These are phyloP conservation scores for Tilletia indica DNA, from an alignment of 1,284 basidiomycete genomes.

Conservation along the genomic window DNA sequence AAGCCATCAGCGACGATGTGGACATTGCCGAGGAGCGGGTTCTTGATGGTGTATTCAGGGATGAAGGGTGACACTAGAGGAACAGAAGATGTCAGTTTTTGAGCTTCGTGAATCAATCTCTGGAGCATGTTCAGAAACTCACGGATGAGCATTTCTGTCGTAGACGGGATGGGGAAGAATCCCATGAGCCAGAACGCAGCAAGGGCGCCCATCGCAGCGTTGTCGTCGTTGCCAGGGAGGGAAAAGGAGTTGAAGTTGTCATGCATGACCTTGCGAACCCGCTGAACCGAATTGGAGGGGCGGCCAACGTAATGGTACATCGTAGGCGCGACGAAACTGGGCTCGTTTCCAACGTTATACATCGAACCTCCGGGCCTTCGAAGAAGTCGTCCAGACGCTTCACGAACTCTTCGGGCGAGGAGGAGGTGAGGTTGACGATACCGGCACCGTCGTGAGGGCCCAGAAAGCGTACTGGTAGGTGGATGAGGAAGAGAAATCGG, in stretches of 20 bases:
- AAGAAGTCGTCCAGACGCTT: conserved; percentile 45
- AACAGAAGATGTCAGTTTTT: background rate
- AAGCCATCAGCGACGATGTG: conserved; percentile 36
- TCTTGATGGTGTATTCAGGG: conserved; percentile 41
- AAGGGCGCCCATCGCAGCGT: conserved; percentile 70
- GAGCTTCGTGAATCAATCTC: background rate
- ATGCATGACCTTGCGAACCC: conserved; percentile 34
- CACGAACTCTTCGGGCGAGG: conserved; percentile 33
- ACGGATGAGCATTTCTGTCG: conserved; percentile 38
- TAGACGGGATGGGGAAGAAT: conserved; percentile 63
- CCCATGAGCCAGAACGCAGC: conserved; percentile 65
- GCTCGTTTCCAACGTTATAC: conserved; percentile 46
- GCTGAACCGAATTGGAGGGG: conserved; percentile 29
- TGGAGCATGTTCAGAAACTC: background rate
- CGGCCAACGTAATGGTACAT: conserved; percentile 39
- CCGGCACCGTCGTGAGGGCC: conserved; percentile 42
- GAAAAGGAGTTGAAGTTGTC: conserved; percentile 39
- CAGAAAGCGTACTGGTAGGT: conserved; percentile 34
- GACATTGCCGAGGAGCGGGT: conserved; percentile 35
- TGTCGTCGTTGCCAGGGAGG: conserved; percentile 61
- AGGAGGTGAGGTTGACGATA: conserved; percentile 32
- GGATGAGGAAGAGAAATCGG: too few species aligned
- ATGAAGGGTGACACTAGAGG: conserved; percentile 37
- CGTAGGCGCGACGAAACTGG: conserved; percentile 39
- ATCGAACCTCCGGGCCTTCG: conserved; percentile 27